phyloP scores from a whole-genome alignment of 2,329 filamentous ascomycete species.

The Botrytis paeoniae region DNA sequence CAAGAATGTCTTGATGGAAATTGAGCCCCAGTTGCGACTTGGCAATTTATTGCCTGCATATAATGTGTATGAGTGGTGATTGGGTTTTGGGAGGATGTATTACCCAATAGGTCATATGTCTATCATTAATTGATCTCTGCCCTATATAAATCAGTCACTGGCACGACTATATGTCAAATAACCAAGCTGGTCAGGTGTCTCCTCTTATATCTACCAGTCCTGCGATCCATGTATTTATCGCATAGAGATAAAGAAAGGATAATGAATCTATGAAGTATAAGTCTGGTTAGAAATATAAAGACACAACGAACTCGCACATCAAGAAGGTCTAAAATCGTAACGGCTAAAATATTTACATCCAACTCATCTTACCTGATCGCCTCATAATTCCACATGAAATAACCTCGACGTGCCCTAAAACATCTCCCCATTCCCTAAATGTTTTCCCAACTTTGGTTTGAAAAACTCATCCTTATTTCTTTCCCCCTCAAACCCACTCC shows the following conservation, averaged over 20 bases:
- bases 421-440: neutral
- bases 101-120: neutral
- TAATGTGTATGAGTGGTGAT: neutral
- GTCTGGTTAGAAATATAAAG: no score
- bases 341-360: neutral
- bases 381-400: neutral
- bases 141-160: neutral
- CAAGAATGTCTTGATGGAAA: neutral
- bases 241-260: neutral
- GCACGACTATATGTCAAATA: neutral
- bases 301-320: neutral
- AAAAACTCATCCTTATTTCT: constrained; percentile 15
- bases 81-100: neutral
- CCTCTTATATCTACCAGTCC: neutral
- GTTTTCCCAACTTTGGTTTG: neutral
- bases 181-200: neutral
- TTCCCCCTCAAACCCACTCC: neutral
- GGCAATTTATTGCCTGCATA: neutral
- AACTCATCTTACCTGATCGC: no score
- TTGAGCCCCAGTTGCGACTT: neutral
- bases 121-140: neutral
- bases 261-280: no score
- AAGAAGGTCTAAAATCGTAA: neutral
- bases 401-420: neutral
- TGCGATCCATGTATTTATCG: neutral